phyloP scores from a whole-genome alignment of 2,329 filamentous ascomycete species.

The Lachnellula subtilissima region DNA sequence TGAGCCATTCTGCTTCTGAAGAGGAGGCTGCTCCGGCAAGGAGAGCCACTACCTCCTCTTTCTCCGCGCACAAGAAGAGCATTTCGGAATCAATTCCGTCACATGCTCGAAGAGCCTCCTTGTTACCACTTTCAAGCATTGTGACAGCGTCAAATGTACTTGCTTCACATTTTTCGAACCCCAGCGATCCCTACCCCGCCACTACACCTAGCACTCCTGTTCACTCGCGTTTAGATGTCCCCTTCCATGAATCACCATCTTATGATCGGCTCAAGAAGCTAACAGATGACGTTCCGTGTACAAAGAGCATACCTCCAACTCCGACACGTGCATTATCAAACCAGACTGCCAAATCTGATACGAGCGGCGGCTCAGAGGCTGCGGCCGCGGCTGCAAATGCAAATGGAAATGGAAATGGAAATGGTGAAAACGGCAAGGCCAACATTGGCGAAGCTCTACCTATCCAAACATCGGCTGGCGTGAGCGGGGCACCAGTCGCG shows the following conservation, averaged over 20 bases:
- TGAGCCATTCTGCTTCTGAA: constrained; percentile 36
- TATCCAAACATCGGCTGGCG: constrained; percentile 24
- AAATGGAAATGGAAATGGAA: neutral
- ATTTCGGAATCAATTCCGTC: constrained; percentile 40
- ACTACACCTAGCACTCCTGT: constrained; percentile 50
- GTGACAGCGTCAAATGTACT: constrained; percentile 59
- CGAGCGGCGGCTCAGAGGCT: constrained; percentile 30
- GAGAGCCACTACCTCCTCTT: constrained; percentile 30
- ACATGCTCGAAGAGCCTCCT: constrained; percentile 40
- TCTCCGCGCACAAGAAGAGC: constrained; percentile 37
- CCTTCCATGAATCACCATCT: constrained; percentile 53
- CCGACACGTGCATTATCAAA: constrained; percentile 75
- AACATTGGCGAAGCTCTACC: constrained; percentile 30
- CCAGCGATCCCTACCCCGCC: constrained; percentile 49
- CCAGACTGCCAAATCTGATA: constrained; percentile 47
- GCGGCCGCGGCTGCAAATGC: constrained; percentile 30
- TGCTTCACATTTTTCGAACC: constrained; percentile 66
- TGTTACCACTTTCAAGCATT: constrained; percentile 58
- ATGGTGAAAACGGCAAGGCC: constrained; percentile 39
- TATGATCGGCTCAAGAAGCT: constrained; percentile 75
- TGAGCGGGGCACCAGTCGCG: constrained; percentile 57
- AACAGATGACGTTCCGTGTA: constrained; percentile 66
- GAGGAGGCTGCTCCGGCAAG: constrained; percentile 35
- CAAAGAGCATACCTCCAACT: constrained; percentile 89
- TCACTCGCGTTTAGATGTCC: constrained; percentile 42